Conservation (phyloP, 2,329 filamentous ascomycete genomes). For the Aspergillus carbonarius region DNA sequence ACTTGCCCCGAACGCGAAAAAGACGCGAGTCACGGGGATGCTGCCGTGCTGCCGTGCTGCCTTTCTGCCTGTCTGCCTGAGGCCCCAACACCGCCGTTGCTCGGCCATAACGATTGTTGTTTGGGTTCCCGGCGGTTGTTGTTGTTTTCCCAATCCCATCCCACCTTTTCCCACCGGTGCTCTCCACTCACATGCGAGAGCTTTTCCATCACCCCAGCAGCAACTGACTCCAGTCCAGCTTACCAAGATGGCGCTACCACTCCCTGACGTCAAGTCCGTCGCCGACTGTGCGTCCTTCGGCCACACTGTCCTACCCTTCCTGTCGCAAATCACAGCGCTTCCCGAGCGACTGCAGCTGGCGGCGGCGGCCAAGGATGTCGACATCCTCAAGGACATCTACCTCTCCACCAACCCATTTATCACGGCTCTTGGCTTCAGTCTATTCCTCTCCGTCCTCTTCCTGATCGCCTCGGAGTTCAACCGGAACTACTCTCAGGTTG, state of each 20-base stretch:
- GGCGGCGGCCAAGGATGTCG: constrained; percentile 59
- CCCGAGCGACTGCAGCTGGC: constrained; percentile 64
- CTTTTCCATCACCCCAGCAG: constrained; percentile 6
- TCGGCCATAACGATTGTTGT: background rate
- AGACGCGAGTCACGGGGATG: constrained; percentile 22
- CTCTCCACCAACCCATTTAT: constrained; percentile 82
- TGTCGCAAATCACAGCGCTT: constrained; percentile 68
- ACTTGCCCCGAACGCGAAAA: background rate
- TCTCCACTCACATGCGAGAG: constrained; percentile 13
- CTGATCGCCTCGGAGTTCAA: constrained; percentile 79
- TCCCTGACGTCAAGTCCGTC: constrained; percentile 66
- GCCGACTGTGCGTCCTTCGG: constrained; percentile 74
- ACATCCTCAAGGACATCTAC: constrained; percentile 70
- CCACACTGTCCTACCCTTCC: constrained; percentile 72
- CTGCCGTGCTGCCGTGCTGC: constrained; percentile 3
- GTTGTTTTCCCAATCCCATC: background rate
- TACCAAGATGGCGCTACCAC: constrained; percentile 58
- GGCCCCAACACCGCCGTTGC: background rate
- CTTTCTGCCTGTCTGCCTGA: background rate
- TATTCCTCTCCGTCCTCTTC: constrained; percentile 70
- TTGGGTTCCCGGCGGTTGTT: background rate
- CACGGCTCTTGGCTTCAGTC: constrained; percentile 67
- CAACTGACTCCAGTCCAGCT: background rate
- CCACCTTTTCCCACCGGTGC: background rate
- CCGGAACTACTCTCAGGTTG: constrained; percentile 94